A percentile compares a stretch with the other conserved stretches of the same genome.
These are phyloP conservation scores for Dothideomycetes sp. DNA, from an alignment of 2,329 filamentous ascomycete genomes.

Conservation along the genomic window DNA sequence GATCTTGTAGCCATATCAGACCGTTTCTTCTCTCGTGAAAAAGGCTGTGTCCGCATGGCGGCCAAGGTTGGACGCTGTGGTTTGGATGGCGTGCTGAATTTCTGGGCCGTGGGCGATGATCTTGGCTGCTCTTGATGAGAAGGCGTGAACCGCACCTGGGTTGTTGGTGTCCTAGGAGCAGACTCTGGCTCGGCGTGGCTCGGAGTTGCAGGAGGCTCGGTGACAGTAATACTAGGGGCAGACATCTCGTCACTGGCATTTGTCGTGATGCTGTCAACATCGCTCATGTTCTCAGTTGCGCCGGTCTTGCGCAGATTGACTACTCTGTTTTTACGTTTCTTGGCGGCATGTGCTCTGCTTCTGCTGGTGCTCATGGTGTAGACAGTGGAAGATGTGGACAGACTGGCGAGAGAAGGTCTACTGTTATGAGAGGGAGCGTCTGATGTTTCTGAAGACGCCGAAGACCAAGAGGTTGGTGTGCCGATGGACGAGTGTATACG, in stretches of 20 bases:
- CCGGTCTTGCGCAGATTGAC: constrained; percentile 63
- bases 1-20: background rate
- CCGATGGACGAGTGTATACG: constrained; percentile 41
- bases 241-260: constrained; percentile 32
- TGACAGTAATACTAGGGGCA: constrained; percentile 46
- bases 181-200: constrained; percentile 33
- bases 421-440: constrained; percentile 59
- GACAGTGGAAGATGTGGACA: constrained; percentile 44
- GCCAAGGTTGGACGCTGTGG: constrained; percentile 7
- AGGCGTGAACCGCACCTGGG: constrained; percentile 26
- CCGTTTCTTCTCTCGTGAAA: constrained; percentile 7
- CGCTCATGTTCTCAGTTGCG: constrained; percentile 33
- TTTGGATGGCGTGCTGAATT: constrained; percentile 2
- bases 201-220: constrained; percentile 39
- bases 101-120: constrained; percentile 7
- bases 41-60: constrained; percentile 9
- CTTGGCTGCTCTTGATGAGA: constrained; percentile 15
- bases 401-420: constrained; percentile 56
- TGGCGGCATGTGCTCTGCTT: constrained; percentile 51
- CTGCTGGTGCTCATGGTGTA: constrained; percentile 51
- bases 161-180: constrained; percentile 39
- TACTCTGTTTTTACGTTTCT: constrained; percentile 76
- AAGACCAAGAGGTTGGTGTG: constrained; percentile 45
- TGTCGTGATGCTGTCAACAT: constrained; percentile 43
- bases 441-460: constrained; percentile 50